Conservation (phyloP, 148 eudicot species). For the Tetragonia tetragonoides region DNA sequence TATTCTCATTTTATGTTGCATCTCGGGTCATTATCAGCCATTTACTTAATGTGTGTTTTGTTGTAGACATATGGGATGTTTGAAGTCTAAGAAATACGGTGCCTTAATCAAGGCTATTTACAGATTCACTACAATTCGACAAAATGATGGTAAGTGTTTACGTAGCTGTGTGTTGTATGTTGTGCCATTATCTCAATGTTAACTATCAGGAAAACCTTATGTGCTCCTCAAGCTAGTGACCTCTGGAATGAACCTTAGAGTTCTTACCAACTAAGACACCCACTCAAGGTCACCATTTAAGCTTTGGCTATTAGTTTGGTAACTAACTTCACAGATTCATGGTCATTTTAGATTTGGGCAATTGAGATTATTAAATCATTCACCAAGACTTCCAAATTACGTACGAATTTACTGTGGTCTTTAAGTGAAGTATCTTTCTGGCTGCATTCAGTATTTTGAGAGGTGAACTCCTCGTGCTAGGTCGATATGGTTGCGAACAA, state of each 20-base stretch:
- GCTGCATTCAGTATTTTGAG: no score
- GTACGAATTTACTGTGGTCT: no score
- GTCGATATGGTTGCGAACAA: no score
- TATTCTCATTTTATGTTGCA: not conserved
- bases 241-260: no score
- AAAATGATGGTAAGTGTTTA: constrained; percentile 68
- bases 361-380: not conserved
- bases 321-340: not conserved
- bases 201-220: no score
- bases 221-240: no score
- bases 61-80: constrained; percentile 81
- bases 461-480: no score
- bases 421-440: no score
- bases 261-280: no score
- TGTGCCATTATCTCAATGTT: not conserved
- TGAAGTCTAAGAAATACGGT: constrained; percentile 62
- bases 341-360: not conserved
- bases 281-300: no score
- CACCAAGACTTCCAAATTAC: not conserved
- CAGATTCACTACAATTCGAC: constrained; percentile 67
- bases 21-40: not conserved
- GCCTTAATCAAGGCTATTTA: constrained; percentile 68
- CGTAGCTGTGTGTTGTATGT: not conserved
- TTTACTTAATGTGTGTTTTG: constrained; percentile 17
- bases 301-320: not conserved